Evolutionary conservation across 1,284 basidiomycete species (phyloP), one percentile per base, ranked within the genome.

Genomic region (Naganishia cerealis): DNA sequence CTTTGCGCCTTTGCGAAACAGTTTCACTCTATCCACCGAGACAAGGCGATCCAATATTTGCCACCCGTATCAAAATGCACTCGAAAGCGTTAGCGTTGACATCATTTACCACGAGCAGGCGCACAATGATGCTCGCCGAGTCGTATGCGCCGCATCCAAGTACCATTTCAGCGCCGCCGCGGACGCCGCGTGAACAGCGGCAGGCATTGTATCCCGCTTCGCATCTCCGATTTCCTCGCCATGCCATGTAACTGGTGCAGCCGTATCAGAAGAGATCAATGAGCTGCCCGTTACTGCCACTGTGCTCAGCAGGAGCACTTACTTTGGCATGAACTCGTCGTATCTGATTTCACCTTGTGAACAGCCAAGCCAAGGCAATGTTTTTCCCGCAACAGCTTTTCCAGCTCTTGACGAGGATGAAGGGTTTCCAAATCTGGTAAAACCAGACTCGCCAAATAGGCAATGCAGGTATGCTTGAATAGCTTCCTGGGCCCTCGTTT

Each of bases 331-430:
- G 15, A 39, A 7, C 21, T 3, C 18, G 24, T n/a, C 21, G n/a
- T 24, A 7, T 29, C 39, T 0, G 50, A 18, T 33, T 18, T 53
- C 18, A 24, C 5, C 29, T 63, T 63, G 21, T 38, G 33, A 24
- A 63, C 61, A 18, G 40, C n/a, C 12, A 63, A 39, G n/a, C 21
- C 61, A 18, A 3, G 26, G 29, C 61, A 63, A 53, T 53, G 38
- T 16, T 39, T 53, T 53, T 54, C 39, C 16, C 61, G 61, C 38
- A 54, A 16, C 16, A 40, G 50, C 15, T 40, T 38, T 29, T 63
- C 61, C 38, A 63, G 50, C 3, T 29, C 38, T 54, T 63, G 61
- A 24, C 61, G 61, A 63, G 61, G 61, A 63, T 63, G 61, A 29
- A 54, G 21, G 24, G 26, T 52, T 7, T 63, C 42, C 36, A 63